Evolutionary conservation across 371 early-diverging fungal species (phyloP).

Genomic region (Nematocida major): DNA sequence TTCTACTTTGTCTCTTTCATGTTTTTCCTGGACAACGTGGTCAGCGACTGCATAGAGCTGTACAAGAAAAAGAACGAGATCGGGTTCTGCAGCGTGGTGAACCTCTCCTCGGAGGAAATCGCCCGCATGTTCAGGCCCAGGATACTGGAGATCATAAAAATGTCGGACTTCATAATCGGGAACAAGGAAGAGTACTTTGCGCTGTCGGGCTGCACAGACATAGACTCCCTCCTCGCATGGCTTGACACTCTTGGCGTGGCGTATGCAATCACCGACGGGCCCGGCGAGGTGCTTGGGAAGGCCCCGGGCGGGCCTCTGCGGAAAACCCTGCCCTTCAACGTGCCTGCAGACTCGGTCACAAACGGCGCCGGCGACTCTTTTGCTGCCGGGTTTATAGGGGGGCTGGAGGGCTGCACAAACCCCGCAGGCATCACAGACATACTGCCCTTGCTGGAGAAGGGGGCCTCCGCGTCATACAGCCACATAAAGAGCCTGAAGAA

Average conservation of each 20-base stretch:
- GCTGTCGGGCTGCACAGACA: not conserved
- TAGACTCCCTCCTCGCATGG: not conserved
- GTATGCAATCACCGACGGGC: slow-evolving; percentile 45
- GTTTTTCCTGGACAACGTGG: slow-evolving; percentile 20
- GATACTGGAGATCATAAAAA: not conserved
- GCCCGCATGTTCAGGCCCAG: not conserved
- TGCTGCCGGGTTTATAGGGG: slow-evolving; percentile 47
- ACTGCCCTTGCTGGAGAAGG: slow-evolving; percentile 15
- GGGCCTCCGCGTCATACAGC: not conserved
- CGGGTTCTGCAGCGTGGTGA: slow-evolving; percentile 23
- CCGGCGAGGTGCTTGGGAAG: slow-evolving; percentile 13
- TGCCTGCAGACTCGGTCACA: not conserved
- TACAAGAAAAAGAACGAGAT: slow-evolving; percentile 4
- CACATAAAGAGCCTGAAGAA: slow-evolving; percentile 9
- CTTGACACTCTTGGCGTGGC: slow-evolving; percentile 18
- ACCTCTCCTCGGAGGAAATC: slow-evolving; percentile 40
- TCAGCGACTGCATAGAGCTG: slow-evolving; percentile 8
- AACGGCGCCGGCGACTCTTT: slow-evolving; percentile 50
- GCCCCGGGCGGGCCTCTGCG: slow-evolving; percentile 35
- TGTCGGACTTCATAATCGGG: slow-evolving; percentile 46
- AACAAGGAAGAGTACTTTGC: slow-evolving; percentile 35
- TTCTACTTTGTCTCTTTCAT: slow-evolving; percentile 51
- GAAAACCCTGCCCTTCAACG: not conserved
- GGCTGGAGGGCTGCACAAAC: not conserved
- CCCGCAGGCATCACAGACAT: not conserved